Evolutionary conservation across 2,329 filamentous ascomycete genomes (phyloP), one percentile per base, ranked within the genome.

Genomic region (Aureobasidium sp.): DNA sequence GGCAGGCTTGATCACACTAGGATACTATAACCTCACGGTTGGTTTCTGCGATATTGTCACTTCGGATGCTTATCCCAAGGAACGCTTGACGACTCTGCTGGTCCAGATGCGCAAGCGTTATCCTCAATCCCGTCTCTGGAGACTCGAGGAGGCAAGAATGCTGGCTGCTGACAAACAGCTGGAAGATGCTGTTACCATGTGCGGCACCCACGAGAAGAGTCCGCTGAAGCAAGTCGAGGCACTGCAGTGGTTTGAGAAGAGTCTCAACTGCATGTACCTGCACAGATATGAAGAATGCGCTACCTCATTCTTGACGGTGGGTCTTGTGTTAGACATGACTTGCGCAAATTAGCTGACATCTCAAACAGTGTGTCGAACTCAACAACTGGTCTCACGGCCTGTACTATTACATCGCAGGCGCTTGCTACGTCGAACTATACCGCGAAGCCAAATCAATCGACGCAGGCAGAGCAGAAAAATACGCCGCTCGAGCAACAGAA

Each of bases 381-480:
- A 97, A 96, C 74, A 90, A 90, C 67, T 97, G 94, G 94, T 92
- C 88, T 61, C 91, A 91, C 58, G 86, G 87, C 0, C 73, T 97
- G 59, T 97, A 99, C 76, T 91, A 91, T 71, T 97, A 92, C 75
- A 88, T 96, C 65, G 88, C 89, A 1, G 94, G 87, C 7, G 82
- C 83, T 13, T 87, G 88, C 0, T 86, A 95, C 66, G 75, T 97
- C 1, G 90, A 94, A 69, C 79, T 91, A 5, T 97, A 97, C 74
- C 85, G 94, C 10, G 78, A 85, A 1, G 72, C 79, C 48, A 79
- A 81, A 57, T 69, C 73, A 3, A 70, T 68, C 0, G 72, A 78
- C 53, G 70, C 78, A n/a, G 47, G 42, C 52, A 74, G 41, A 45
- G 49, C 59, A 9, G 52, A 55, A n/a, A 66, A 69, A 44, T 73